Percentiles rank a stretch among this genome's conserved stretches.
Evolutionary conservation across 179 eudicot genomes (phyloP).

Genomic region (Actinidia arguta): DNA sequence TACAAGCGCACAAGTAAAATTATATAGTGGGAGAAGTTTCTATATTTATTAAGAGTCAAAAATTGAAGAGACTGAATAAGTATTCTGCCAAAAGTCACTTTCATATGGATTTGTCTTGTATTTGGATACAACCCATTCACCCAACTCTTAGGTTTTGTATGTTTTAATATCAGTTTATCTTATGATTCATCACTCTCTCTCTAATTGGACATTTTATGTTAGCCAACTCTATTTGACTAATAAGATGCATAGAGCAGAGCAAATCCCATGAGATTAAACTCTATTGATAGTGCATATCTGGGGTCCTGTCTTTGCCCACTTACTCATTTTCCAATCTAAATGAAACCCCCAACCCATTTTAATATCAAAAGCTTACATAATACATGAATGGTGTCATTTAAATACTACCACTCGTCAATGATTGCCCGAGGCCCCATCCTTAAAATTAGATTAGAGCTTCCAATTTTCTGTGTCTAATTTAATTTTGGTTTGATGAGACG

Average conservation of each 20-base stretch:
- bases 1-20: too few species aligned
- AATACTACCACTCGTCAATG: slow-evolving; percentile 31
- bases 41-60: too few species aligned
- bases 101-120: slow-evolving; percentile 24
- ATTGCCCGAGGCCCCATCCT: slow-evolving; percentile 36
- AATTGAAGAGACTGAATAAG: background rate
- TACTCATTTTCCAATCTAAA: slow-evolving; percentile 13
- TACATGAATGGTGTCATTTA: background rate
- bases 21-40: too few species aligned
- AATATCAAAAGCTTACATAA: background rate
- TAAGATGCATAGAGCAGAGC: background rate
- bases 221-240: slow-evolving; percentile 48
- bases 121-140: slow-evolving; percentile 26
- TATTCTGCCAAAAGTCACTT: slow-evolving; percentile 11
- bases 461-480: background rate
- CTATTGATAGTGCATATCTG: slow-evolving; percentile 14
- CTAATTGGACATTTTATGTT: background rate
- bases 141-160: slow-evolving; percentile 20
- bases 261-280: slow-evolving; percentile 7
- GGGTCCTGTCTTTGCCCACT: slow-evolving; percentile 27
- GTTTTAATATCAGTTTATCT: background rate
- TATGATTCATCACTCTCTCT: background rate
- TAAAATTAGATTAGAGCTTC: slow-evolving; percentile 14
- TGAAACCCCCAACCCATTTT: background rate
- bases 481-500: slow-evolving; percentile 21